Base-by-base conservation (phyloP, 2,329 filamentous ascomycete genomes). In the Pseudogymnoascus sp. region DNA sequence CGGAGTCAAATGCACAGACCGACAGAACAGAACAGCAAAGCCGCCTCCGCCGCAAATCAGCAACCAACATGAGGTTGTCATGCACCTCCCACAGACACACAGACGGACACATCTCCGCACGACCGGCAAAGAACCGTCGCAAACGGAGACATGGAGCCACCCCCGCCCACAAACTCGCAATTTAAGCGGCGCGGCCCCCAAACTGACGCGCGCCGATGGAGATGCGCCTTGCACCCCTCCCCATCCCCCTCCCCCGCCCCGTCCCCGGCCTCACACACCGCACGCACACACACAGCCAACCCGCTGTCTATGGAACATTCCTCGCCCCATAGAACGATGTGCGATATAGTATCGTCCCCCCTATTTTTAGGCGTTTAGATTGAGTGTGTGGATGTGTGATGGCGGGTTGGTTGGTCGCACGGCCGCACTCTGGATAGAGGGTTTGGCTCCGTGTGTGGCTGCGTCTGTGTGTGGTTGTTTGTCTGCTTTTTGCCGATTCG, bases 161-260 rank as follows among this genome's bases (percentile, higher is more conserved):
- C 47, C 47, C 47, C 47, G 47, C 47, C 26, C 47, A 5, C 23
- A 8, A 15, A 23, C 47, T 31, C 8, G 13, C 26, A 57, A 57
- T 57, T 57, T 57, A 57, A 33, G 47, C 47, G 47, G 47, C 36
- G 26, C 47, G 26, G 47, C 47, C 47, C 47, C 47, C 47, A 57
- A 57, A 57, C 50, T 57, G 50, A 33, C 50, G 50, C 47, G 47
- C 50, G 50, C 50, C 28, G 50, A 57, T 26, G 26, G 26, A 26
- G 26, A 26, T 33, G 50, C 50, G 50, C 28, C 42, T 15, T n/a
- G n/a, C n/a, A n/a, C 42, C 42, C 21, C 21, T 21, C 26, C 26
- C 26, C 26, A 6, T 26, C 26, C 26, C 26, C 26, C n/a, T n/a
- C n/a, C 42, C 42, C 21, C 21, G 19, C 26, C 26, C 26, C 26